Base-by-base conservation (phyloP, 164 flowering plant genomes). In the Paratinospora sagittata region DNA sequence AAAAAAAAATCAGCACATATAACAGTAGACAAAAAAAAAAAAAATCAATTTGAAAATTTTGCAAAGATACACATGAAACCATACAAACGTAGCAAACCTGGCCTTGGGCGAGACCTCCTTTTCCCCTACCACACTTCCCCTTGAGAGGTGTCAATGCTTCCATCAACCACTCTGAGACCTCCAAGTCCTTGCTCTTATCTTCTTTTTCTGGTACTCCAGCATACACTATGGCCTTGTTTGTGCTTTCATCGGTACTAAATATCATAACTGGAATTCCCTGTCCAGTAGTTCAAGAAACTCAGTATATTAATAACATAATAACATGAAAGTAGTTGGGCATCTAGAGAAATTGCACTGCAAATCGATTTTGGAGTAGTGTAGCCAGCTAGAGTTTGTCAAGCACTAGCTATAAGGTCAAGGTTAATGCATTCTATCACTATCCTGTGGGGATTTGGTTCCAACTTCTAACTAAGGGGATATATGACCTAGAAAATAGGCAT, bases 221-320 rank as follows among this genome's bases (percentile, higher is more conserved):
- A 80, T 88, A 96, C 0, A 88, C 98, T 33, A 91, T 81, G 13
- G 89, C 93, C 89, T 93, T 96, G 72, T 93, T 93, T 64, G 89
- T 83, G 27, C 74, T 74, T 69, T 84, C 89, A 80, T 96, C 98
- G 2, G 77, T 82, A 71, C 98, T 93, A 77, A 91, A 84, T 74
- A 91, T 84, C 97, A 96, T 89, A 1, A 81, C 77, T 11, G 99
- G 77, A 62, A 95, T 80, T 23, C 88, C 91, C 98, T 94, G 92
- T 76, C 34, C 49, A 69, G 75, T 55, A 30, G 33, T 68, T 47
- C 69, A 77, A 33, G 36, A 70, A 24, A 60, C 10, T 52, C 63
- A 27, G 62, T 27, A 11, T 49, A 47, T 36, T 21, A 24, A 17
- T 13, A 57, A 37, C 27, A 66, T 21, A 16, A 17, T 13, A 34